Conservation (phyloP, 352 stramenopile species). For the Globisporangium irregulare region DNA sequence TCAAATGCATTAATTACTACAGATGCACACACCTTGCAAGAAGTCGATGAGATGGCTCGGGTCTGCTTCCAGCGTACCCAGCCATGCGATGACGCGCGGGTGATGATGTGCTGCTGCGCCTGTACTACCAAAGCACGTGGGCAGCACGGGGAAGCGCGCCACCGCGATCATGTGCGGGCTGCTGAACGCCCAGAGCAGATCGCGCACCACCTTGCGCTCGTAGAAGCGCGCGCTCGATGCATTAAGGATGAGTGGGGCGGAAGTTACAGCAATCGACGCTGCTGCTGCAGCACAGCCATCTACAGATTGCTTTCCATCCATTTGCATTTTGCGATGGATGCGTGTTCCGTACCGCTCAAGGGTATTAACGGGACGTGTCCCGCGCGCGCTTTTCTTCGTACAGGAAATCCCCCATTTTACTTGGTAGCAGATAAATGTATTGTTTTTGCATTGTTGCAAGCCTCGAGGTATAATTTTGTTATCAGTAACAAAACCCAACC, state of each 20-base stretch:
- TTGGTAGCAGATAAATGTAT: background rate
- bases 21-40: slow-evolving; percentile 36
- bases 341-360: no score
- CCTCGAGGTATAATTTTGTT: no score
- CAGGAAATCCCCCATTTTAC: no score
- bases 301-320: background rate
- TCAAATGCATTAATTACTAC: background rate
- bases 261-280: background rate
- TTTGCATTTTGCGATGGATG: background rate
- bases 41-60: slow-evolving; percentile 46
- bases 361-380: no score
- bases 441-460: background rate
- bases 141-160: slow-evolving; percentile 43
- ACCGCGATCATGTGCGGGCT: slow-evolving; percentile 58
- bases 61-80: slow-evolving; percentile 38
- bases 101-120: slow-evolving; percentile 20
- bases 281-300: background rate
- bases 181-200: slow-evolving; percentile 59
- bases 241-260: background rate
- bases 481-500: no score
- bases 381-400: no score
- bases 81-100: slow-evolving; percentile 40
- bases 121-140: slow-evolving; percentile 26
- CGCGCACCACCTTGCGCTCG: slow-evolving; percentile 56
- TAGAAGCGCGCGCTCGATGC: slow-evolving; percentile 9